Evolutionary conservation across 2,329 filamentous ascomycete species (phyloP).

Genomic region (Aspergillus candidus): DNA sequence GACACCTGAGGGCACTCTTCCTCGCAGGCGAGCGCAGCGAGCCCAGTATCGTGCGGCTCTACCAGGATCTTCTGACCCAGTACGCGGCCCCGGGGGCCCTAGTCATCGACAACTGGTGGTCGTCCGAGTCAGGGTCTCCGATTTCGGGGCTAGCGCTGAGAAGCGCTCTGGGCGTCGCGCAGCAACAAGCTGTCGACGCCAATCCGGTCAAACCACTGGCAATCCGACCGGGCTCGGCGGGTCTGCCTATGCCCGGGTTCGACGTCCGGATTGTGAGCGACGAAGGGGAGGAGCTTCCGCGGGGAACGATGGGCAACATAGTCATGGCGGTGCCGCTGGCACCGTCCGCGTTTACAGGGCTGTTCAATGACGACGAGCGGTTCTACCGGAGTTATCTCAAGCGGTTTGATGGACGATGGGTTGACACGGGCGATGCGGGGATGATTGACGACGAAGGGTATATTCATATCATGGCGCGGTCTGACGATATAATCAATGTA

Average conservation of each 20-base stretch:
- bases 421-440: slow-evolving; percentile 88
- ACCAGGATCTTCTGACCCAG: slow-evolving; percentile 63
- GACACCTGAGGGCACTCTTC: slow-evolving; percentile 66
- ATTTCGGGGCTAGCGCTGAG: slow-evolving; percentile 61
- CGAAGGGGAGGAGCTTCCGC: slow-evolving; percentile 62
- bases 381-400: slow-evolving; percentile 83
- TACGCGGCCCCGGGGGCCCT: slow-evolving; percentile 59
- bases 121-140: slow-evolving; percentile 62
- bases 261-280: slow-evolving; percentile 82
- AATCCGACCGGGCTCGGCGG: slow-evolving; percentile 79
- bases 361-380: slow-evolving; percentile 79
- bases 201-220: slow-evolving; percentile 44
- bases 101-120: slow-evolving; percentile 71
- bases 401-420: slow-evolving; percentile 72
- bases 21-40: slow-evolving; percentile 86
- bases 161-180: slow-evolving; percentile 52
- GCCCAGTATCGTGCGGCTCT: slow-evolving; percentile 74
- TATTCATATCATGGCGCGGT: slow-evolving; percentile 57
- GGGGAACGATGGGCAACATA: slow-evolving; percentile 81
- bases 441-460: slow-evolving; percentile 71
- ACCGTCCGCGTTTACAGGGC: slow-evolving; percentile 75
- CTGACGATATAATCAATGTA: slow-evolving; percentile 92
- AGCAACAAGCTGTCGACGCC: slow-evolving; percentile 17
- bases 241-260: slow-evolving; percentile 87
- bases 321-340: slow-evolving; percentile 76